A percentile compares a stretch with the other conserved stretches of the same genome.
These are phyloP conservation scores for Cadophora malorum DNA, from an alignment of 2,329 filamentous ascomycete genomes.

Conservation along the genomic window DNA sequence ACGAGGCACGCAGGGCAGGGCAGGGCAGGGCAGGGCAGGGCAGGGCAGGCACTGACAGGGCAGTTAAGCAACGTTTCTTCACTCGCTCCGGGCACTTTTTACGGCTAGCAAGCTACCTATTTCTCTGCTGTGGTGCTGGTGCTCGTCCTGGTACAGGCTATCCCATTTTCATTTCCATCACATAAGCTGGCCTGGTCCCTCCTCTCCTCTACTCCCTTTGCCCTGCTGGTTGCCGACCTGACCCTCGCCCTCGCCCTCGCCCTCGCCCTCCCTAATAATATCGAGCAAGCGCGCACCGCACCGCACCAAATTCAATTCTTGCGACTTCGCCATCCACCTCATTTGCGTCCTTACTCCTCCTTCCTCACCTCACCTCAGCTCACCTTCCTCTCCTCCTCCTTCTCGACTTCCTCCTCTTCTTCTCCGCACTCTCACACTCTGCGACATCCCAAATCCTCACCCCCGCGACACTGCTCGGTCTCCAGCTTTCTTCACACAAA, in stretches of 20 bases:
- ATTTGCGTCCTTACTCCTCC: not conserved
- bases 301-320: constrained; percentile 7
- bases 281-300: constrained; percentile 3
- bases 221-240: constrained; percentile 2
- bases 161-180: not conserved
- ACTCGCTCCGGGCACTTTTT: not conserved
- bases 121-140: not conserved
- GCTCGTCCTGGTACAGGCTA: not conserved
- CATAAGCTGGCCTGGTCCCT: constrained; percentile 16
- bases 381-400: not conserved
- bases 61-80: not conserved
- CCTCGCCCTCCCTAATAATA: constrained; percentile 6
- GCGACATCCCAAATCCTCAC: not conserved
- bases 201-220: not conserved
- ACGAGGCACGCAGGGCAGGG: not conserved
- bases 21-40: not conserved
- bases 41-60: not conserved
- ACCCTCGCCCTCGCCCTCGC: not conserved
- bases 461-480: not conserved
- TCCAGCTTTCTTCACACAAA: constrained; percentile 9
- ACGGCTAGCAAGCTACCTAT: not conserved
- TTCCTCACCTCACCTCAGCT: constrained; percentile 2
- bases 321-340: not conserved
- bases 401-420: not conserved
- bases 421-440: not conserved